A percentile compares a stretch with the other conserved stretches of the same genome.
Conservation (phyloP, 2,329 filamentous ascomycete species). For the Fusarium sp. region DNA sequence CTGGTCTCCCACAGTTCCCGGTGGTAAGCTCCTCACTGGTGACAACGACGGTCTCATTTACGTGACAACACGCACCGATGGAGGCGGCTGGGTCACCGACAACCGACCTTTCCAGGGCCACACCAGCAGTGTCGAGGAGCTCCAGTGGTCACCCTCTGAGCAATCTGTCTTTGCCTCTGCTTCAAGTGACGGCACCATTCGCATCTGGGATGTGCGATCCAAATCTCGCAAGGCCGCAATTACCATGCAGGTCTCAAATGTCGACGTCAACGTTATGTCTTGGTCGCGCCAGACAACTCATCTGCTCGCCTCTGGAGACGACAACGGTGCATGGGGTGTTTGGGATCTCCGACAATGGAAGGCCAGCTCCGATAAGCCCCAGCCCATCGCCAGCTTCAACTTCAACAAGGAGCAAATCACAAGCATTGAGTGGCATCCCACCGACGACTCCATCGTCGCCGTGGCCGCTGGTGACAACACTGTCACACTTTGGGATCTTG, state of each 20-base stretch:
- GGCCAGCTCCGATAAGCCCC: slow-evolving; percentile 66
- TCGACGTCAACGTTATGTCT: slow-evolving; percentile 95
- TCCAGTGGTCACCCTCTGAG: slow-evolving; percentile 96
- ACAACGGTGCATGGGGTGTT: slow-evolving; percentile 93
- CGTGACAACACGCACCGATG: slow-evolving; percentile 84
- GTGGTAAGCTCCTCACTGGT: slow-evolving; percentile 88
- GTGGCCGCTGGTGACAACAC: slow-evolving; percentile 94
- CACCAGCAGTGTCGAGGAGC: slow-evolving; percentile 85
- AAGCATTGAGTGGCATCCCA: slow-evolving; percentile 95
- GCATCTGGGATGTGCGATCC: slow-evolving; percentile 93
- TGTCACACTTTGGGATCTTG: slow-evolving; percentile 94
- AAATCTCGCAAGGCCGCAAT: slow-evolving; percentile 91
- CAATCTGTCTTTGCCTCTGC: slow-evolving; percentile 93
- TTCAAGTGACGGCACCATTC: slow-evolving; percentile 92
- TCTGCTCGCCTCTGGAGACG: slow-evolving; percentile 89
- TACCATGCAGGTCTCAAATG: slow-evolving; percentile 81
- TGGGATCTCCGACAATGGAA: slow-evolving; percentile 99
- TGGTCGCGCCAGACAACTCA: slow-evolving; percentile 92
- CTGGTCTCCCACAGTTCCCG: slow-evolving; percentile 82
- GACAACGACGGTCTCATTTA: slow-evolving; percentile 93
- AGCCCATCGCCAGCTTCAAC: slow-evolving; percentile 89
- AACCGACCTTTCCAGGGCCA: slow-evolving; percentile 86
- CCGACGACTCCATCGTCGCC: slow-evolving; percentile 93
- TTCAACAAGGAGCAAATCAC: slow-evolving; percentile 99
- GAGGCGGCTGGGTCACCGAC: slow-evolving; percentile 90